phyloP scores from a whole-genome alignment of 768 basidiomycete species.

The Gelatoporia subvermispora region DNA sequence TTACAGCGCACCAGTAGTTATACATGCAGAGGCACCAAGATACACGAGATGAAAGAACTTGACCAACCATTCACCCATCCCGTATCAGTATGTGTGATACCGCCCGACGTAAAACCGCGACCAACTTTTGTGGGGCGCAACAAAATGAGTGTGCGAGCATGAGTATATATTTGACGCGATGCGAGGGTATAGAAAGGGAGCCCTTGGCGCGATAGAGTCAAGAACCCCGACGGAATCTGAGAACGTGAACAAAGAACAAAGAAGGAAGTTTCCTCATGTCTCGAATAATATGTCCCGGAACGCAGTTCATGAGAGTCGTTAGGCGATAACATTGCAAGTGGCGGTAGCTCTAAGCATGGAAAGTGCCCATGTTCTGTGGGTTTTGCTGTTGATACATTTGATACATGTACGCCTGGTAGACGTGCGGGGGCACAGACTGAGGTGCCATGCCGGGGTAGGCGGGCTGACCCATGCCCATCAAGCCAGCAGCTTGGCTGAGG shows the following conservation, averaged over 20 bases:
- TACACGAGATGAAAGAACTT: slow-evolving; percentile 6
- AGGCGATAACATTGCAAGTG: slow-evolving; percentile 16
- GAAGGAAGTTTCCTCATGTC: slow-evolving; percentile 16
- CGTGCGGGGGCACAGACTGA: slow-evolving; percentile 57
- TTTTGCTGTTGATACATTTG: slow-evolving; percentile 76
- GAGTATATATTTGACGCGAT: neutral
- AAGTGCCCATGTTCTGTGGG: slow-evolving; percentile 73
- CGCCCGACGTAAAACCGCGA: slow-evolving; percentile 13
- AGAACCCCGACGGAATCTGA: slow-evolving; percentile 6
- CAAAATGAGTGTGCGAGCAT: slow-evolving; percentile 14
- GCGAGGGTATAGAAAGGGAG: slow-evolving; percentile 11
- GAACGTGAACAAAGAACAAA: slow-evolving; percentile 3
- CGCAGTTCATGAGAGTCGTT: slow-evolving; percentile 18
- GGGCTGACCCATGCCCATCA: slow-evolving; percentile 64
- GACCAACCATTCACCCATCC: slow-evolving; percentile 18
- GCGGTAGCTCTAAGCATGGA: slow-evolving; percentile 34
- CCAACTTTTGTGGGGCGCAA: slow-evolving; percentile 15
- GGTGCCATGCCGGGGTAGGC: slow-evolving; percentile 55
- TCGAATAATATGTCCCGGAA: slow-evolving; percentile 14
- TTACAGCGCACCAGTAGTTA: slow-evolving; percentile 37
- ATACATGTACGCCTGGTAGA: slow-evolving; percentile 82
- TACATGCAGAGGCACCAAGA: slow-evolving; percentile 23
- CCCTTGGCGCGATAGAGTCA: neutral
- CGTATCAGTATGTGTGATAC: slow-evolving; percentile 11
- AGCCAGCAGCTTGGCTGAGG: slow-evolving; percentile 48